Evolutionary conservation across 2,329 filamentous ascomycete genomes (phyloP).

Genomic region (Colletotrichum sp.): DNA sequence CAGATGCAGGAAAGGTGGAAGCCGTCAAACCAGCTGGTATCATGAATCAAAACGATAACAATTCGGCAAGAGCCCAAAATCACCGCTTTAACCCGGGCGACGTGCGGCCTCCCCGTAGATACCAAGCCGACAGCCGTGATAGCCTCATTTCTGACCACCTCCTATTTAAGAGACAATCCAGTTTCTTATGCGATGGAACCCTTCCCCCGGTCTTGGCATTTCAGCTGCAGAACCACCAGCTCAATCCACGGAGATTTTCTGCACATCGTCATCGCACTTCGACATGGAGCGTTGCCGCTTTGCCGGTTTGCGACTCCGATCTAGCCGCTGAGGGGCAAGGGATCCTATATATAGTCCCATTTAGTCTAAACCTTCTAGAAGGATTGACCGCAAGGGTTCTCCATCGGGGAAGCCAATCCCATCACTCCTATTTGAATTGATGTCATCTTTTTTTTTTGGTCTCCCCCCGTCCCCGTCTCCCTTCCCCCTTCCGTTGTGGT

Average conservation of each 20-base stretch:
- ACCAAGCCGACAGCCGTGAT: background rate
- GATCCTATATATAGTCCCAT: background rate
- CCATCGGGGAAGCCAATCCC: background rate
- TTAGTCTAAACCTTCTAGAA: background rate
- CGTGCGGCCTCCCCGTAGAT: background rate
- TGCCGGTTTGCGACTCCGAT: background rate
- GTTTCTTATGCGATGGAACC: background rate
- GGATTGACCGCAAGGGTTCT: background rate
- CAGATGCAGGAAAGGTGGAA: background rate
- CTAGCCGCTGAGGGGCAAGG: background rate
- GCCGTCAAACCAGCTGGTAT: rapidly evolving
- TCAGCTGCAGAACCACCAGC: background rate
- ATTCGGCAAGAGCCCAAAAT: rapidly evolving
- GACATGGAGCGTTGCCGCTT: background rate
- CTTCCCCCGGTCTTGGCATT: background rate
- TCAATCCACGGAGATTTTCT: background rate
- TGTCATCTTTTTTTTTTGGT: background rate
- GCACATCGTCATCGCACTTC: background rate
- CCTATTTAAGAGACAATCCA: background rate
- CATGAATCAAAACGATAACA: rapidly evolving
- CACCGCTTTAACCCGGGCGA: background rate
- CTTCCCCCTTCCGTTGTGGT: background rate
- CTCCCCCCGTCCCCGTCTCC: background rate
- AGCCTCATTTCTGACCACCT: background rate
- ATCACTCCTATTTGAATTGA: background rate